Base-by-base conservation (phyloP, 306 rosid species). In the Corylus heterophylla region DNA sequence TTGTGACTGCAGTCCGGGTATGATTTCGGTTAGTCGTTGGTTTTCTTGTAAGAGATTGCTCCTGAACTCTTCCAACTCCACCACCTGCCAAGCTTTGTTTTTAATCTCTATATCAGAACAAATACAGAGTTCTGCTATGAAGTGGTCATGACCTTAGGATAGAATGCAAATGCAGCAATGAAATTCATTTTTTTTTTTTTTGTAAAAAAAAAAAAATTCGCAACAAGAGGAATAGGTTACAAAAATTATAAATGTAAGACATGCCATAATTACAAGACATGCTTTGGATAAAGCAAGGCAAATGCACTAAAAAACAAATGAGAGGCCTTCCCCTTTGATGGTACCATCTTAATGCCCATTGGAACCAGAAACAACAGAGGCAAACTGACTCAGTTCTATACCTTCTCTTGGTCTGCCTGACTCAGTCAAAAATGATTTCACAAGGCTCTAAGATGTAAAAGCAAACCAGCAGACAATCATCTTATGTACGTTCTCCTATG, bases 71-170 rank as follows among this genome's bases (percentile, higher is more conserved):
- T 91, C 96, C 89, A 91, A 88, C 86, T 86, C 92, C 82, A 82
- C 85, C 84, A 93, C 94, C 99, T 95, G 99, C 89, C 90, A 88
- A 80, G 87, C 94, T 92, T 92, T 88, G 88, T 83, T 86, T 94
- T 92, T 86, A 91, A 91, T 89, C 85, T 85, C 94, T 89, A 78
- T 74, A 92, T 95, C 92, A 95, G 97, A 90, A 85, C 83, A 87
- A 90, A 82, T 79, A 81, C 77, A 71, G 69, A 78, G 68, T 75
- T 56, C 51, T 83, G 71, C 45, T 69, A 79, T 74, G 78, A 74
- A 80, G 75, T 74, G 77, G 69, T 70, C 77, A 54, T 78, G 80
- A 83, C 81, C 79, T 78, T 62, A 75, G 48, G 74, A 75, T 84
- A 79, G 77, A 63, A 83, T 68, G 54, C 18, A 81, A 47, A 73